Base-by-base conservation (phyloP, 768 basidiomycete genomes). In the Dacryopinax spathularia region DNA sequence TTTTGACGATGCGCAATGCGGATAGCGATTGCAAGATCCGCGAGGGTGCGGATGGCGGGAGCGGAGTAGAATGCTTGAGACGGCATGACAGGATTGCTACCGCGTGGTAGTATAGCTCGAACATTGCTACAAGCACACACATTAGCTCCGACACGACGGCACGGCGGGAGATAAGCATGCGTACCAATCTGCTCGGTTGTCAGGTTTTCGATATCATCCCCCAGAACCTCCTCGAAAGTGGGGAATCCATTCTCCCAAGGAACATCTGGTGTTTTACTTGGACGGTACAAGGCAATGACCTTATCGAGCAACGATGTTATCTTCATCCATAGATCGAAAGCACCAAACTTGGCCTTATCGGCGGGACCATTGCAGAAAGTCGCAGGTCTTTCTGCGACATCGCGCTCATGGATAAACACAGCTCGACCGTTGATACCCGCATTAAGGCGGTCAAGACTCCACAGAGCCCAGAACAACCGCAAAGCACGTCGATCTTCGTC, bases 341-440 rank as follows among this genome's bases (percentile, higher is more conserved):
- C 13, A 9, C 48, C 48, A 29, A 27, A 56, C 48, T 56, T 56
- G 25, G 10, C 13, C 25, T 56, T 56, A 29, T 56, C 48, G 25
- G 22, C 5, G 15, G 48, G 48, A 29, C 15, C 29, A 31, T 56
- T 29, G 48, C 48, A 56, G 48, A 56, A 56, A 3, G 13, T 27
- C 25, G 48, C 5, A 9, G 48, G 48, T 29, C 48, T 56, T 56
- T 56, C 48, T 6, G 10, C 25, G 18, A 56, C 48, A 18, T 56
- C 48, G 9, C 48, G 48, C 18, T 56, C 48, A 18, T 56, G 48
- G 29, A 56, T 56, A 29, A 56, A 27, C 25, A 56, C 48, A 13
- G 48, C 48, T 56, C 48, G 22, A 29, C 48, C 48, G 48, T 56
- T 56, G 48, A 56, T 56, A 29, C 48, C 48, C 10, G 48, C 48